A percentile compares a stretch with the other conserved stretches of the same genome.
Conservation (phyloP, 495 filamentous ascomycete species). For the Chaetomium tenue region DNA sequence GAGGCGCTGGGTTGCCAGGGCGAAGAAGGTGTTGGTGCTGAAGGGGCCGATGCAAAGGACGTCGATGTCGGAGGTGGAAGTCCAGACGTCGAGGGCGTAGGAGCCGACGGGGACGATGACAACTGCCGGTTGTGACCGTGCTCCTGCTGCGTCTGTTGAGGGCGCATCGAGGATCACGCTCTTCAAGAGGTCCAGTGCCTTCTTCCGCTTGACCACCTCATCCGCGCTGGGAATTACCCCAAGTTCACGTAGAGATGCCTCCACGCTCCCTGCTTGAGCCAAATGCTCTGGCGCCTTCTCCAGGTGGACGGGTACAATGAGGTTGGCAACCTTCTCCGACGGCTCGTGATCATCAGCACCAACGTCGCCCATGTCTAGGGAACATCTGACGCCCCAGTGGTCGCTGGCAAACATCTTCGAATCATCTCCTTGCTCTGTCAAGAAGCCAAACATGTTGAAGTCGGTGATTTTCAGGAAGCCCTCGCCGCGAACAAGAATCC, state of each 20-base stretch:
- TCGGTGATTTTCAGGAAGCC: conserved; percentile 35
- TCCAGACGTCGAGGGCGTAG: conserved; percentile 58
- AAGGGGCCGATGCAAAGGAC: conserved; percentile 58
- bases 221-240: conserved; percentile 43
- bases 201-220: conserved; percentile 42
- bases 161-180: conserved; percentile 37
- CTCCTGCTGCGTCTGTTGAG: conserved; percentile 9
- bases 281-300: conserved; percentile 27
- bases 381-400: conserved; percentile 55
- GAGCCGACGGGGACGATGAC: conserved; percentile 58
- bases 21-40: conserved; percentile 54
- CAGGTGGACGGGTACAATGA: conserved; percentile 32
- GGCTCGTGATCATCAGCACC: conserved; percentile 5
- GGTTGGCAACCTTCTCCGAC: conserved; percentile 21
- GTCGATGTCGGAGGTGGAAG: conserved; percentile 55
- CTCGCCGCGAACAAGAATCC: conserved; percentile 50
- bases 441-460: conserved; percentile 53
- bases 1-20: conserved; percentile 51
- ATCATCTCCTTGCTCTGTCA: conserved; percentile 20
- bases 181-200: conserved; percentile 46
- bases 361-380: conserved; percentile 33
- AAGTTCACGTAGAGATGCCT: conserved; percentile 30
- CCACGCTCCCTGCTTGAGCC: conserved; percentile 27
- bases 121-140: conserved; percentile 33
- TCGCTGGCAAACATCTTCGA: conserved; percentile 47